Evolutionary conservation across 352 stramenopile genomes (phyloP), one percentile per base, ranked within the genome.

Genomic region (Thalassiosira ordinaria): DNA sequence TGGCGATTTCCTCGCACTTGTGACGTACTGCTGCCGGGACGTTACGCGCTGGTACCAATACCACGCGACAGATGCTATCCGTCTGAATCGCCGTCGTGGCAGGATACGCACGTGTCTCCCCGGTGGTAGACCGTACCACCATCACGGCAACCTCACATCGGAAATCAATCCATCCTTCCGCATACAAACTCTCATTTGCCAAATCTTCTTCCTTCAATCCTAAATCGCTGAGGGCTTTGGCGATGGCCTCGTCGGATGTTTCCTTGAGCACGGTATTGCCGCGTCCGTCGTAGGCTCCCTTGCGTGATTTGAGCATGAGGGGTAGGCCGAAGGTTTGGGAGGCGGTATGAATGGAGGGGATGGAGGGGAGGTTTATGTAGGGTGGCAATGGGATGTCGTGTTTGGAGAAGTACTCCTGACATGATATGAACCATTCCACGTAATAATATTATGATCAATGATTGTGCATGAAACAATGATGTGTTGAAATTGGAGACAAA

Each of bases 221-320:
- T 7, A 97, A 91, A 69, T 95, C 95, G 11, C 79, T 64, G 22
- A 98, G 94, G n/a, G 96, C 96, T 4, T 88, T 82, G 0, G 81
- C 41, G 24, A 99, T 93, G 24, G 95, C 94, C 20, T 93, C 89
- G 20, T 89, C 86, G 9, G 84, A 71, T 29, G 72, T 77, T 35
- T 83, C 87, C 29, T 93, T 89, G 0, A 99, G 90, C 26, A 99
- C 94, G n/a, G 94, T 95, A 86, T 99, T 99, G 55, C 97, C 97
- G 35, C 95, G 94, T 63, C 97, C 97, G 81, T 99, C 97, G 84
- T 99, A 99, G 27, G 95, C 97, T 52, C 96, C 96, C 27, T 91
- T 91, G 53, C 97, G 93, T 26, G 96, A 97, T 89, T 99, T 99
- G 64, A 99, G 95, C 96, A 99, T 99, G 53, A 97, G 95, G n/a